Conservation (phyloP, 257 asterid species). For the Mitragyna speciosa region DNA sequence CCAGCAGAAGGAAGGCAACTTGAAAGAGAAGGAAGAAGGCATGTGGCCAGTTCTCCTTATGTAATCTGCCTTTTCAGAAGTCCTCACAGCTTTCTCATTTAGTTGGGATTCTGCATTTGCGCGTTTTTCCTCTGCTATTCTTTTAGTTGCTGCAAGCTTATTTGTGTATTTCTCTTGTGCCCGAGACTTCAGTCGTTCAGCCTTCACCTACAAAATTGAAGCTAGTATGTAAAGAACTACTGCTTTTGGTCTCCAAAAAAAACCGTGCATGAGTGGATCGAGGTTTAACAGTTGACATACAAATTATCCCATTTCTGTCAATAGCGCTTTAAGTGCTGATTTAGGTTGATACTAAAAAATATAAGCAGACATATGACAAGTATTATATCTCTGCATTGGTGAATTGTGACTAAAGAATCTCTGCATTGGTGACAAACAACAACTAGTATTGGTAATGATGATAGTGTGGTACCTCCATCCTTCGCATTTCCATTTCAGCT, state of each 20-base stretch:
- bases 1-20: constrained; percentile 64
- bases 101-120: constrained; percentile 83
- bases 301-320: neutral
- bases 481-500: constrained; percentile 84
- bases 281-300: neutral
- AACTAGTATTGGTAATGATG: neutral
- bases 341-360: too few species aligned
- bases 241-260: neutral
- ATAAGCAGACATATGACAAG: too few species aligned
- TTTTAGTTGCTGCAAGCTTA: constrained; percentile 61
- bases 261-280: neutral
- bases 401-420: neutral
- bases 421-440: neutral
- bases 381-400: too few species aligned
- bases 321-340: too few species aligned
- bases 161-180: constrained; percentile 75
- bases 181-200: constrained; percentile 69
- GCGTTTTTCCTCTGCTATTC: constrained; percentile 84
- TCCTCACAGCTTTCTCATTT: constrained; percentile 64
- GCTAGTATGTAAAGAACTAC: neutral
- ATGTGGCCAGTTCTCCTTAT: constrained; percentile 73
- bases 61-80: constrained; percentile 71
- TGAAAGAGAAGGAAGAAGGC: constrained; percentile 63
- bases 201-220: constrained; percentile 55
- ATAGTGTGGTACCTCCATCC: constrained; percentile 59